Percentiles rank a stretch among this genome's conserved stretches.
These are phyloP conservation scores for Kodamaea lidongshanica DNA, from an alignment of 805 yeast species.

Conservation along the genomic window DNA sequence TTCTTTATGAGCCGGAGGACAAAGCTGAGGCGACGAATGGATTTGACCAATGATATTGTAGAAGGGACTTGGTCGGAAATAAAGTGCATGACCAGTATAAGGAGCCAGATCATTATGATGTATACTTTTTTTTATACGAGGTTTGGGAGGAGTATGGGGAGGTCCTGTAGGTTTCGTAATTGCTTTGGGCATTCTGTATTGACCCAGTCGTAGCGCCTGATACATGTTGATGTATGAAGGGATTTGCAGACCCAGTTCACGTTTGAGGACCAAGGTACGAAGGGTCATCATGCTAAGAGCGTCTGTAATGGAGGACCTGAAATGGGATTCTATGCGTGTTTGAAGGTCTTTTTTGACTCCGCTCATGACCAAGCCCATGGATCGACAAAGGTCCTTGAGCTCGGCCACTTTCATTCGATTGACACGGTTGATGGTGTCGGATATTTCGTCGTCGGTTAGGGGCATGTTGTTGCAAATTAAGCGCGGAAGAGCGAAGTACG, in stretches of 20 bases:
- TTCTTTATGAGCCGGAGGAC: slow-evolving; percentile 36
- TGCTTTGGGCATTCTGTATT: slow-evolving; percentile 8
- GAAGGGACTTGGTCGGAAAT: slow-evolving; percentile 53
- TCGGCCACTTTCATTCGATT: slow-evolving; percentile 42
- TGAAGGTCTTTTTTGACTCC: slow-evolving; percentile 62
- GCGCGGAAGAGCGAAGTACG: too few relatives aligned
- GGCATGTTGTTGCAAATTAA: too few relatives aligned
- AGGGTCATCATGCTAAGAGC: slow-evolving; percentile 45
- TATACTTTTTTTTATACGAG: background rate
- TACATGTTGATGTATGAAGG: slow-evolving; percentile 32
- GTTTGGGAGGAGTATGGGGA: too few relatives aligned
- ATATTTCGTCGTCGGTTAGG: slow-evolving; percentile 10
- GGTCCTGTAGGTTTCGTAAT: background rate
- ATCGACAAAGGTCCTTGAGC: slow-evolving; percentile 47
- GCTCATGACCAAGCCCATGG: slow-evolving; percentile 41
- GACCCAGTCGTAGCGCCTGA: slow-evolving; percentile 25
- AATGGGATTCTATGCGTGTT: slow-evolving; percentile 45
- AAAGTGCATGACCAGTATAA: slow-evolving; percentile 35
- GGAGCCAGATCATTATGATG: slow-evolving; percentile 8
- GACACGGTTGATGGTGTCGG: slow-evolving; percentile 26
- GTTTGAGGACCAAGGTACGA: slow-evolving; percentile 37
- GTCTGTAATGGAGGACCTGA: too few relatives aligned
- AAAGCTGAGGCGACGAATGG: slow-evolving; percentile 43
- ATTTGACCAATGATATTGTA: slow-evolving; percentile 44
- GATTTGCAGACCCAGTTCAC: slow-evolving; percentile 26